These are phyloP conservation scores for Sporisorium scitamineum DNA, from an alignment of 1,284 basidiomycete species.

Conservation along the genomic window DNA sequence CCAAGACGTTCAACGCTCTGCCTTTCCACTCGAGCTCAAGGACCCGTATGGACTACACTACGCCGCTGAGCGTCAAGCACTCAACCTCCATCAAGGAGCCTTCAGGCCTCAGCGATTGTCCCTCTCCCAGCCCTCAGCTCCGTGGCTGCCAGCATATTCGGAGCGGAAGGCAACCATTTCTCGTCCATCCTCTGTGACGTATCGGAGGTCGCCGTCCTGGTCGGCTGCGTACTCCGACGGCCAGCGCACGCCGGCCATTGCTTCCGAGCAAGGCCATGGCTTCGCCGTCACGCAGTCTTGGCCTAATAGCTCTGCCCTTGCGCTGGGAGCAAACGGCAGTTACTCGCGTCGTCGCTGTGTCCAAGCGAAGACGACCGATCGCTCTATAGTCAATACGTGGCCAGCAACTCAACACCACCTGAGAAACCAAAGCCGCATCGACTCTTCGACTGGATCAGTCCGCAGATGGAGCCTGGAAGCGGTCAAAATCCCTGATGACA, in stretches of 20 bases:
- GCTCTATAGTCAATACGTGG: background rate
- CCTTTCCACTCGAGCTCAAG: background rate
- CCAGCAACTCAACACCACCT: background rate
- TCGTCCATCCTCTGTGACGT: conserved; percentile 33
- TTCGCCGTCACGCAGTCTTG: too few relatives aligned
- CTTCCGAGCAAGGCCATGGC: background rate
- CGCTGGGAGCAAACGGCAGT: background rate
- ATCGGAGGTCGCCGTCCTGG: conserved; percentile 41
- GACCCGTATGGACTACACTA: background rate
- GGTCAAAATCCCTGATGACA: background rate
- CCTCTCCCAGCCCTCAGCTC: conserved; percentile 18
- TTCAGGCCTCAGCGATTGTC: background rate
- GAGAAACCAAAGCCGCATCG: too few relatives aligned
- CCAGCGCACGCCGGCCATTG: conserved; percentile 14
- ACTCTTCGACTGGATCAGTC: background rate
- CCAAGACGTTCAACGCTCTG: background rate
- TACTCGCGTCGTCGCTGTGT: background rate
- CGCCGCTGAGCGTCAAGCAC: too few relatives aligned
- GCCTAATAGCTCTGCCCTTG: background rate
- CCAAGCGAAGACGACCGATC: background rate
- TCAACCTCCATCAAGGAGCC: background rate
- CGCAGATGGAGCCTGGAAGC: conserved; percentile 6
- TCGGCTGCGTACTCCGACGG: conserved; percentile 25
- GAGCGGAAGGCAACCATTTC: conserved; percentile 26
- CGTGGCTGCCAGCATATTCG: conserved; percentile 20